Base-by-base conservation (phyloP, 495 filamentous ascomycete species). In the Penicillium alfredii region DNA sequence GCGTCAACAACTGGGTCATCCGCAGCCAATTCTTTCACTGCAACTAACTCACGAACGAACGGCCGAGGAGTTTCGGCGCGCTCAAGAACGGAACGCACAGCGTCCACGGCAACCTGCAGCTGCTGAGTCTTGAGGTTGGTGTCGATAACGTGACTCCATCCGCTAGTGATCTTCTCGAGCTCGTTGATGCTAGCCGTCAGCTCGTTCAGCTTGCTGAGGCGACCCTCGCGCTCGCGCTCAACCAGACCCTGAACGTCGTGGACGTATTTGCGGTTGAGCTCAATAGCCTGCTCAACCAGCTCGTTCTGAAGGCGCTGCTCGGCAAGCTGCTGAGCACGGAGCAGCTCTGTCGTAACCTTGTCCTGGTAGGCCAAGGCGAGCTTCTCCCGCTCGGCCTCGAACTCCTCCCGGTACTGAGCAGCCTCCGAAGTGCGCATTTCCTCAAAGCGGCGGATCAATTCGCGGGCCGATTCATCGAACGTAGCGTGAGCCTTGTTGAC, bases 61-160 rank as follows among this genome's bases (percentile, higher is more conserved):
- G 92, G 92, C 14, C 79, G 76, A 24, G 90, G 81, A 40, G 77
- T 74, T 29, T 80, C 70, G 9, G 80, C 67, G 29, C 81, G 81
- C 56, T 86, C 82, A 13, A 94, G 77, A 30, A 78, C 80, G 43
- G 84, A 77, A 25, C 86, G 82, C 4, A 98, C 87, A 23, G 90
- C 86, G 47, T 98, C 93, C 17, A 97, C 83, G 3, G 92, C 92
- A 24, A 96, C 86, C 55, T 92, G 84, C 10, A 96, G 78, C 58
- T 96, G 86, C 64, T 98, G 92, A 4, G 93, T 96, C 62, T 82
- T 82, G 36, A 97, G 77, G 64, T 88, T 94, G 31, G 73, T 68
- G 54, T 95, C 86, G 16, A 98, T 79, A 14, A 97, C 84, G 5
- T 80, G 73, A 58, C 84, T 86, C 86, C 85, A 95, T 42, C 82